phyloP scores from a whole-genome alignment of 768 basidiomycete species.

The Sporobolomyces roseus region DNA sequence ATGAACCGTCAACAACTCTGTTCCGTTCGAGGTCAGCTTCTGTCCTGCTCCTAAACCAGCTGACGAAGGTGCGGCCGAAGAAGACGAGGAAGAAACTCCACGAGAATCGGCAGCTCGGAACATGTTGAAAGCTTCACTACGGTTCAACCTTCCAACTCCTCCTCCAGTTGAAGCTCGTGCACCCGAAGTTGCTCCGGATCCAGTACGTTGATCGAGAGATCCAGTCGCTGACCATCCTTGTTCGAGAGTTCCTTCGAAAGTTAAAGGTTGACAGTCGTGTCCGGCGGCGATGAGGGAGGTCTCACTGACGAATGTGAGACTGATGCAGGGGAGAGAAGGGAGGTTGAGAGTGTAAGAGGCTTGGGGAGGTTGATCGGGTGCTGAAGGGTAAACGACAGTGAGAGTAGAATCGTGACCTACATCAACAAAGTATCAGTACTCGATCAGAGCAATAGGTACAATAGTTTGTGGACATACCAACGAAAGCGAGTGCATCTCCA shows the following conservation, averaged over 20 bases:
- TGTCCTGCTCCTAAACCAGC: conserved; percentile 34
- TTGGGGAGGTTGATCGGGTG: conserved; percentile 54
- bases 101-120: conserved; percentile 89
- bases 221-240: conserved; percentile 73
- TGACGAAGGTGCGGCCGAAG: conserved; percentile 30
- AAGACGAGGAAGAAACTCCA: conserved; percentile 51
- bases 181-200: conserved; percentile 55
- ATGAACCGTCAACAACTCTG: conserved; percentile 82
- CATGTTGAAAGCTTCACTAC: conserved; percentile 78
- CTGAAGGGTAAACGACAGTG: conserved; percentile 80
- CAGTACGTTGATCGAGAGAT: conserved; percentile 76
- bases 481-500: conserved; percentile 89
- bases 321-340: conserved; percentile 73
- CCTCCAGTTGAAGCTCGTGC: conserved; percentile 50
- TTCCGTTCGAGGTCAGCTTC: conserved; percentile 50
- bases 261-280: conserved; percentile 92
- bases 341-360: conserved; percentile 68
- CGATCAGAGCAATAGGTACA: background rate
- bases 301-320: conserved; percentile 81
- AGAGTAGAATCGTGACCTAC: conserved; percentile 92
- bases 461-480: conserved; percentile 59
- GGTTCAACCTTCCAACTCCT: conserved; percentile 71
- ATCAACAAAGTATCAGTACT: background rate
- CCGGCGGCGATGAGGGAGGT: conserved; percentile 82
- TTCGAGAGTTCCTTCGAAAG: conserved; percentile 68